Base-by-base conservation (phyloP, 768 basidiomycete species). In the Lactarius psammicola region DNA sequence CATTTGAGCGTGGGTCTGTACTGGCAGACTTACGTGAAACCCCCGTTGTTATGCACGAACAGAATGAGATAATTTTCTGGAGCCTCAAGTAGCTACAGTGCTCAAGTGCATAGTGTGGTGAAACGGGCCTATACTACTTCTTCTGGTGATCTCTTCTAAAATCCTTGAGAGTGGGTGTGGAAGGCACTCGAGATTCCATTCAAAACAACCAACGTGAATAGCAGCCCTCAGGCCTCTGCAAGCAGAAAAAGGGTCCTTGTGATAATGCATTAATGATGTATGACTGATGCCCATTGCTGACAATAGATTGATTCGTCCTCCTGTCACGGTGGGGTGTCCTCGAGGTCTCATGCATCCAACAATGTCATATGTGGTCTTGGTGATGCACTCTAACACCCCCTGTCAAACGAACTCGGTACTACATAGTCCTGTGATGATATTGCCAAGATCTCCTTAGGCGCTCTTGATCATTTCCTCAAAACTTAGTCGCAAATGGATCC, bases 381-480 rank as follows among this genome's bases (percentile, higher is more conserved):
- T 51, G 49, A 51, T 51, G 49, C 49, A 51, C 49, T 51, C 49
- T 51, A 51, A 51, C 49, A 26, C 49, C 49, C 49, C 5, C 23
- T 42, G 49, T 51, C 49, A 51, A 5, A 23, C 49, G 13, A 13
- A 11, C 11, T 36, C 13, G 34, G 13, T 23, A 46, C n/a, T 11
- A 18, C 4, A 42, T 15, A n/a, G 44, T 46, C 44, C 10, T n/a
- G 44, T 46, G n/a, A 42, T 11, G 42, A 40, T 2, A 40, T 4
- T n/a, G 49, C 49, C 49, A n/a, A 46, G 44, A 49, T 11, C 10
- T 5, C 46, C n/a, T 4, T 51, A 51, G 49, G 11, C 49, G 49
- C 49, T 26, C 23, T 6, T 51, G 49, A 49, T 49, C 49, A 26
- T 8, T 23, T 26, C 23, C 23, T 49, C 13, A 49, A 49, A 42